phyloP scores from a whole-genome alignment of 78 protist genomes.

The Dictyostelium firmibasis region DNA sequence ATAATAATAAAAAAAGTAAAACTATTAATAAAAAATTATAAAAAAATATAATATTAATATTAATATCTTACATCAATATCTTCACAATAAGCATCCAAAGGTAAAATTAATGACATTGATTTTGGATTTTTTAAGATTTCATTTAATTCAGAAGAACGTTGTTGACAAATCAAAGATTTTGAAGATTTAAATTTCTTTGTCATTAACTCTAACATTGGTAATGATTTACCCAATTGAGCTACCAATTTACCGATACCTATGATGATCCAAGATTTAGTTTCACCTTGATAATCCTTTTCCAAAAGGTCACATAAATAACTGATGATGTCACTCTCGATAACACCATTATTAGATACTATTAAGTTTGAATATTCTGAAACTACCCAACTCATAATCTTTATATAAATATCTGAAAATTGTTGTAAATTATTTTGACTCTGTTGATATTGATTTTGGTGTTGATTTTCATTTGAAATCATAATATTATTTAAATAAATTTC shows the following conservation, averaged over 20 bases:
- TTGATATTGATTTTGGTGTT: background rate
- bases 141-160: conserved; percentile 19
- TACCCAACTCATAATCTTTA: conserved; percentile 48
- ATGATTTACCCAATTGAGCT: conserved; percentile 4
- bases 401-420: conserved; percentile 23
- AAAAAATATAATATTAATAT: background rate
- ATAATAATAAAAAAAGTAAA: background rate
- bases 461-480: background rate
- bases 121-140: background rate
- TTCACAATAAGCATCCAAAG: conserved; percentile 57
- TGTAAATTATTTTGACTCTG: background rate
- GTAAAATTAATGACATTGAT: background rate
- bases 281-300: conserved; percentile 28
- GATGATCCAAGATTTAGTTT: conserved; percentile 51
- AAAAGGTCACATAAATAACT: conserved; percentile 15
- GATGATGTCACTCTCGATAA: background rate
- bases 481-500: background rate
- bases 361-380: conserved; percentile 51
- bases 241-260: conserved; percentile 10
- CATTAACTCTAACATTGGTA: conserved; percentile 20
- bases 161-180: conserved; percentile 8
- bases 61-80: conserved; percentile 54
- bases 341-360: background rate
- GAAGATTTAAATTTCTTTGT: conserved; percentile 26
- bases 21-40: background rate